Evolutionary conservation across 2,329 filamentous ascomycete genomes (phyloP).

Genomic region (Aspergillus thermomutatus): DNA sequence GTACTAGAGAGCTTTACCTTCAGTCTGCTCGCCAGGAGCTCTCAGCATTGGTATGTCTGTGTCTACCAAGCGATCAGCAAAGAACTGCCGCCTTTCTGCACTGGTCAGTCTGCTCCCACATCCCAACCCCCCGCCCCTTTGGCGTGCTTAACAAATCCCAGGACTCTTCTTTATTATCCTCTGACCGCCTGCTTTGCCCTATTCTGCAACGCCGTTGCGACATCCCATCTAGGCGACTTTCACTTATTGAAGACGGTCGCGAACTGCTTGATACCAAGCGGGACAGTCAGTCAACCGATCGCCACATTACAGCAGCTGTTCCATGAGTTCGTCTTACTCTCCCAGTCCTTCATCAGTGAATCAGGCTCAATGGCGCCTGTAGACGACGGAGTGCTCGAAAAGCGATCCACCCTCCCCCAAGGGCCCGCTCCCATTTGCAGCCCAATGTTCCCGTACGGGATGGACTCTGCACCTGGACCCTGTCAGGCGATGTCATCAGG

Average conservation of each 20-base stretch:
- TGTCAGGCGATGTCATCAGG: too few species aligned
- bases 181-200: conserved; percentile 20
- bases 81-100: conserved; percentile 15
- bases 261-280: conserved; percentile 9
- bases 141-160: background rate
- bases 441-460: too few species aligned
- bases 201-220: conserved; percentile 20
- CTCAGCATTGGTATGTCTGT: conserved; percentile 15
- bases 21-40: conserved; percentile 19
- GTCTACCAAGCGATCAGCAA: conserved; percentile 13
- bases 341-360: background rate
- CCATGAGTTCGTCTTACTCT: conserved; percentile 15
- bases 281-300: conserved; percentile 14
- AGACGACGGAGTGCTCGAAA: too few species aligned
- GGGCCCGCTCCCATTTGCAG: too few species aligned
- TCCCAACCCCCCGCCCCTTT: too few species aligned
- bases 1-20: conserved; percentile 10
- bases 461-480: too few species aligned
- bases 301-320: conserved; percentile 13
- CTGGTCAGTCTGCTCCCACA: conserved; percentile 11
- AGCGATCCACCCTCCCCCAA: too few species aligned
- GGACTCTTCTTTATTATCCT: conserved; percentile 21
- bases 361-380: too few species aligned
- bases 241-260: conserved; percentile 16
- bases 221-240: conserved; percentile 17